A percentile compares a stretch with the other conserved stretches of the same genome.
Conservation (phyloP, 768 basidiomycete genomes). For the Boletales sp. region DNA sequence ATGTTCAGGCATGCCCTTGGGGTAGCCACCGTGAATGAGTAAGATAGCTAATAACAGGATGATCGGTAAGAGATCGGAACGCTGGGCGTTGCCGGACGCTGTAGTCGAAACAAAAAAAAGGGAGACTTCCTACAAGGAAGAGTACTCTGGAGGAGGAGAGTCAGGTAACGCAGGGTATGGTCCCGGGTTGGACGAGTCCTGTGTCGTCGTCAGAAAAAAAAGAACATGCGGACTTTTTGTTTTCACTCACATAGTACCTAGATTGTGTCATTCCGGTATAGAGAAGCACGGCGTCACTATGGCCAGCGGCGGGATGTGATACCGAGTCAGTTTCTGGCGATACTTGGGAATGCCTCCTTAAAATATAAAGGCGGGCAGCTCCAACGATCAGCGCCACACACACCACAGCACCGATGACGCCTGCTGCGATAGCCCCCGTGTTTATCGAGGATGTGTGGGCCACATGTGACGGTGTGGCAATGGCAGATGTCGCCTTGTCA, state of each 20-base stretch:
- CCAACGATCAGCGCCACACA: constrained; percentile 42
- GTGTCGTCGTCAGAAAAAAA: neutral
- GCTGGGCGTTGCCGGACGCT: too few species aligned
- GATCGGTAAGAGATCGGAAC: too few species aligned
- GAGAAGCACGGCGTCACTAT: constrained; percentile 6
- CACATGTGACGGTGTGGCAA: constrained; percentile 4
- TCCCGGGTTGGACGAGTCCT: constrained; percentile 37
- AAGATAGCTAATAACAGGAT: too few species aligned
- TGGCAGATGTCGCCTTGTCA: too few species aligned
- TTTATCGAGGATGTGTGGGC: constrained; percentile 19
- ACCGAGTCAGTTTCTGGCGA: neutral
- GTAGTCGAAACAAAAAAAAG: too few species aligned
- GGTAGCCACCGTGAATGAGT: too few species aligned
- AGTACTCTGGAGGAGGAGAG: too few species aligned
- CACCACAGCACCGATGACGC: constrained; percentile 65
- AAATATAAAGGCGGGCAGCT: constrained; percentile 37
- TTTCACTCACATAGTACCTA: constrained; percentile 28
- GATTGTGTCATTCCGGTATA: constrained; percentile 19
- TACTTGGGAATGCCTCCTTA: constrained; percentile 23
- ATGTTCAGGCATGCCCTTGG: too few species aligned
- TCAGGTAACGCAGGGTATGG: constrained; percentile 29
- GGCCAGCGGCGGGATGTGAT: constrained; percentile 4
- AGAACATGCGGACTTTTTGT: neutral
- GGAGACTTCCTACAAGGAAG: too few species aligned
- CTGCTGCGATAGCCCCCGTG: constrained; percentile 57